These are phyloP conservation scores for Jacaranda copaia DNA, from an alignment of 257 asterid species.

Conservation along the genomic window DNA sequence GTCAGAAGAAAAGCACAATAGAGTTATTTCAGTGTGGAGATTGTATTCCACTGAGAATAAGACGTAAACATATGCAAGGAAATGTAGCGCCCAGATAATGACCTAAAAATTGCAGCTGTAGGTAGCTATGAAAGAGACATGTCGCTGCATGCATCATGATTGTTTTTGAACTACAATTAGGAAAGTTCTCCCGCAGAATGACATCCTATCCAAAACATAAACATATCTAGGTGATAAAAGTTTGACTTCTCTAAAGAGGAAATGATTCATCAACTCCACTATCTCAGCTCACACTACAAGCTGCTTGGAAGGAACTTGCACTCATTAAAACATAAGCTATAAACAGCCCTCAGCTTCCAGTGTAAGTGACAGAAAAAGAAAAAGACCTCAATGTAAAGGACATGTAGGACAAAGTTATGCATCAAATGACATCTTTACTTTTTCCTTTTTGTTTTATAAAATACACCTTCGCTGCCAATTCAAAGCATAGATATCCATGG, in stretches of 20 bases:
- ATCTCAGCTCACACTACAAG: slow-evolving; percentile 22
- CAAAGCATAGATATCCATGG: neutral
- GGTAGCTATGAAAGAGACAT: neutral
- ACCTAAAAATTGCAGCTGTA: neutral
- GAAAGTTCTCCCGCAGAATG: too few relatives aligned
- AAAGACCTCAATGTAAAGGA: neutral
- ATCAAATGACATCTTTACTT: too few relatives aligned
- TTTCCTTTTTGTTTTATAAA: neutral
- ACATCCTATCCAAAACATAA: neutral
- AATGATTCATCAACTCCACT: neutral
- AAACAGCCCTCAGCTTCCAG: neutral
- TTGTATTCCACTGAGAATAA: neutral
- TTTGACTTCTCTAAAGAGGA: neutral
- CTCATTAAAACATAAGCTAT: neutral
- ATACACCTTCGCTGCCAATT: neutral
- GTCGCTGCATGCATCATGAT: too few relatives aligned
- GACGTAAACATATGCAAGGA: slow-evolving; percentile 13
- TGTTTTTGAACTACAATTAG: too few relatives aligned
- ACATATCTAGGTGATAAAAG: neutral
- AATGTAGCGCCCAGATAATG: slow-evolving; percentile 19
- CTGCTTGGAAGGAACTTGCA: neutral
- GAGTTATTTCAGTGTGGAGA: slow-evolving; percentile 11
- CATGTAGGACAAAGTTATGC: neutral
- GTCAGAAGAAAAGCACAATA: slow-evolving; percentile 19
- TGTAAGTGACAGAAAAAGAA: neutral